Percentiles rank a stretch among this genome's conserved stretches.
These are phyloP conservation scores for Monascus purpureus DNA, from an alignment of 495 filamentous ascomycete species.

Conservation along the genomic window DNA sequence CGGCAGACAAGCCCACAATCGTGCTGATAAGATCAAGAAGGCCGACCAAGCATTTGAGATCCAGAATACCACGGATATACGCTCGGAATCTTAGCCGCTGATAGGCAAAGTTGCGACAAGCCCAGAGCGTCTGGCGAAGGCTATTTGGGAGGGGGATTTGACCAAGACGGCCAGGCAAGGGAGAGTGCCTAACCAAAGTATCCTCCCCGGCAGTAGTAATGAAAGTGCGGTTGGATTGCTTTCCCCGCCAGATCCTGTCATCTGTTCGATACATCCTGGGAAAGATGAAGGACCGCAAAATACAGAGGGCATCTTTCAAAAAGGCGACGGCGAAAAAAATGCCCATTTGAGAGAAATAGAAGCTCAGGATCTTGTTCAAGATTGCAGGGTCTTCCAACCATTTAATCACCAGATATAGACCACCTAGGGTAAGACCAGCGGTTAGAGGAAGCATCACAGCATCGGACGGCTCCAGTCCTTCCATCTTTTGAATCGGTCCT, in stretches of 20 bases:
- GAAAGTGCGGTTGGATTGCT: conserved; percentile 19
- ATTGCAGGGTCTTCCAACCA: conserved; percentile 70
- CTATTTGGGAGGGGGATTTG: conserved; percentile 24
- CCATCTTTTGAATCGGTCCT: conserved; percentile 40
- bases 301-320: conserved; percentile 49
- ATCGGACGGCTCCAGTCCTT: conserved; percentile 66
- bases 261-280: conserved; percentile 37
- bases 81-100: conserved; percentile 33
- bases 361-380: conserved; percentile 70
- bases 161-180: conserved; percentile 37
- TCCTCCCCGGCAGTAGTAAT: conserved; percentile 3
- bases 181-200: conserved; percentile 21
- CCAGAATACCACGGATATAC: conserved; percentile 28
- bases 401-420: conserved; percentile 80
- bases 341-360: conserved; percentile 73
- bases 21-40: conserved; percentile 45
- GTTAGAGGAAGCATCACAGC: conserved; percentile 78
- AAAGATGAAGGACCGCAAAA: conserved; percentile 57
- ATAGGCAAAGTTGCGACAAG: conserved; percentile 26
- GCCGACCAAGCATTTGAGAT: conserved; percentile 31
- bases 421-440: conserved; percentile 57
- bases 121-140: conserved; percentile 29
- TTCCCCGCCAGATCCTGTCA: conserved; percentile 23
- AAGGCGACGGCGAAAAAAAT: conserved; percentile 59
- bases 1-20: conserved; percentile 40